Conservation (phyloP, 2,329 filamentous ascomycete genomes). For the Pseudovirgaria hyperparasitica region DNA sequence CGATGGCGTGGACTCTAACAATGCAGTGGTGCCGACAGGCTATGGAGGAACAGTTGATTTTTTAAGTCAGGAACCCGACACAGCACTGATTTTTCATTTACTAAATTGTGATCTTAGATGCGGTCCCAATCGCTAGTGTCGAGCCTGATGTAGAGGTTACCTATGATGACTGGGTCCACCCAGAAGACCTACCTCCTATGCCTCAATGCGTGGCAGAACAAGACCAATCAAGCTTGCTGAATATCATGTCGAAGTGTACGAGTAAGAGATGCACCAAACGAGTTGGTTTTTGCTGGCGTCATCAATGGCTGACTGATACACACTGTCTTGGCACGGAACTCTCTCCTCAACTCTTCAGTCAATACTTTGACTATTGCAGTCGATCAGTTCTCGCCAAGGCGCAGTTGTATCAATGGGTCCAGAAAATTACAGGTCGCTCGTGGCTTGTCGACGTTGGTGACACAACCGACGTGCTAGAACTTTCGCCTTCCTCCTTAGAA, state of each 20-base stretch:
- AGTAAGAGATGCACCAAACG: constrained; percentile 15
- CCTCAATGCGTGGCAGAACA: constrained; percentile 24
- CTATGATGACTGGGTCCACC: constrained; percentile 22
- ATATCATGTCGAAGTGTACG: constrained; percentile 19
- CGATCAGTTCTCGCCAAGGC: constrained; percentile 21
- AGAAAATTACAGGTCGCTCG: constrained; percentile 13
- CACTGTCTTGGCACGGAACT: constrained; percentile 19
- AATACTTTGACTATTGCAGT: constrained; percentile 16
- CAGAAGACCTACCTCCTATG: constrained; percentile 20
- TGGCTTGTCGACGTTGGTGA: constrained; percentile 22
- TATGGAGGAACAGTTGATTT: too few relatives aligned
- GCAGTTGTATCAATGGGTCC: constrained; percentile 19
- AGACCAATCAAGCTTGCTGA: constrained; percentile 17
- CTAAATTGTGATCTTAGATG: too few relatives aligned
- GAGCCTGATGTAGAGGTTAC: too few relatives aligned
- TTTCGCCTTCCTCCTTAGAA: constrained; percentile 14
- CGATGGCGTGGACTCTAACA: too few relatives aligned
- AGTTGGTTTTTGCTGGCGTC: constrained; percentile 21
- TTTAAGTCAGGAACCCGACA: too few relatives aligned
- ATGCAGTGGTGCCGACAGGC: too few relatives aligned
- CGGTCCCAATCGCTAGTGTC: too few relatives aligned
- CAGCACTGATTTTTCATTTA: too few relatives aligned
- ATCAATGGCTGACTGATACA: constrained; percentile 20
- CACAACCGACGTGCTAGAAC: constrained; percentile 12
- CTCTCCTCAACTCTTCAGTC: constrained; percentile 13